Conservation (phyloP, 768 basidiomycete genomes). For the Panaeolus cyanescens region DNA sequence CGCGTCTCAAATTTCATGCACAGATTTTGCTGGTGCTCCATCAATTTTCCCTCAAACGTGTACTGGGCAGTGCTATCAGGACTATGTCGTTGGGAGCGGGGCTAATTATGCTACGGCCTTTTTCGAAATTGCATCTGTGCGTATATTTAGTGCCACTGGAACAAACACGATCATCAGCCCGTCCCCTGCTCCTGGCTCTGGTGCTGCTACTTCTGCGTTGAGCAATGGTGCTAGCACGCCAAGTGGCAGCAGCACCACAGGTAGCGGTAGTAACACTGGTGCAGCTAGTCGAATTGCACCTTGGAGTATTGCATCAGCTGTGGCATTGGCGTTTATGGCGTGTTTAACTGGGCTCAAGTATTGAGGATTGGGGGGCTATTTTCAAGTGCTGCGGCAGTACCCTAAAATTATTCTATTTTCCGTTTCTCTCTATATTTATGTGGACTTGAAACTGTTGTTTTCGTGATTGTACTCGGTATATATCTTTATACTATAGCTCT, state of each 20-base stretch:
- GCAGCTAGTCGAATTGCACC: neutral
- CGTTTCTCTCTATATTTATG: no score
- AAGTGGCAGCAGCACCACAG: neutral
- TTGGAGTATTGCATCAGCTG: neutral
- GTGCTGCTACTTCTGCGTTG: neutral
- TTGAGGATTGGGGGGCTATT: no score
- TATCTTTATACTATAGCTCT: no score
- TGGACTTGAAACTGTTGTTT: no score
- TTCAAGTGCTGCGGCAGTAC: neutral
- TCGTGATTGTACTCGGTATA: no score
- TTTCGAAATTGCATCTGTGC: slow-evolving; percentile 69
- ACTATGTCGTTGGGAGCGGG: slow-evolving; percentile 66
- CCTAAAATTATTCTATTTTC: neutral
- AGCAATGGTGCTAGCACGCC: neutral
- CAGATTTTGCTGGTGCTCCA: slow-evolving; percentile 53
- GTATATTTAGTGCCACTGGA: slow-evolving; percentile 25
- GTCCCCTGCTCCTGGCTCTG: neutral
- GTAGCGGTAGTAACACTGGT: neutral
- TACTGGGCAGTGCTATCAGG: slow-evolving; percentile 65
- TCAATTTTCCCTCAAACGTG: slow-evolving; percentile 62
- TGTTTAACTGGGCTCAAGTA: neutral
- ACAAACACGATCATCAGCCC: slow-evolving; percentile 20
- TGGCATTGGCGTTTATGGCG: neutral
- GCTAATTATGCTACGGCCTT: slow-evolving; percentile 66
- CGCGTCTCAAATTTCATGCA: neutral